Base-by-base conservation (phyloP, 805 yeast genomes). In the Diddensiella caesifluorescens region DNA sequence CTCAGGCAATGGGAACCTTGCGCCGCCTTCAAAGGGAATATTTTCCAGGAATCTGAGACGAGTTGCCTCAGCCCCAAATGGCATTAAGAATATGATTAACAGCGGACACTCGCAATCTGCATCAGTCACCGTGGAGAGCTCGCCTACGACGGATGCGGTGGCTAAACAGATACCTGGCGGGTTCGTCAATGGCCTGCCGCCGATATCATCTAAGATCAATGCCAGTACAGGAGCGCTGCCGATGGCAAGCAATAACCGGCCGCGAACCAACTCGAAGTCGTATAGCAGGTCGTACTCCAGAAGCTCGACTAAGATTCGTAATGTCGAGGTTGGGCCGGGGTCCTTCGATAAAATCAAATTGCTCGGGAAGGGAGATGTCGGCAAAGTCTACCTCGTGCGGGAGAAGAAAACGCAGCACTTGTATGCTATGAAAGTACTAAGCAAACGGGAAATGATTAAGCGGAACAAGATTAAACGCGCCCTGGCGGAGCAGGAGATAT, bases 321-420 rank as follows among this genome's bases (percentile, higher is more conserved):
- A 79, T 48, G 87, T 82, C 6, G 87, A 83, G 55, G 99, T 94
- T 16, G 75, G 81, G 4, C 94, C 95, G 2, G 75, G 76, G 34
- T 83, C 92, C 21, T 92, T 92, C 60, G 96, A 89, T 51, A 90
- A 87, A 59, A 76, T 92, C 41, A 78, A 85, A 52, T 66, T 92
- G n/a, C 66, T 92, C 38, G 99, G 99, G 3, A 86, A 86, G 58
- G 99, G 99, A 44, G 98, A 92, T 56, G 97, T 92, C 27, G 99
- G 99, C 2, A 89, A 87, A 60, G 99, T 92, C 19, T 92, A 85
- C 55, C 67, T 92, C 21, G 99, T 92, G 4, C 74, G 83, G 47
- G 96, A 94, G 54, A 86, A 83, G 58, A 65, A 71, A 28, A 71
- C 89, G 2, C 77, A 80, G 50, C 76, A 79, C 50, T 64, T 88